phyloP scores from a whole-genome alignment of 2,329 filamentous ascomycete genomes.

The Penicillium vulpinum region DNA sequence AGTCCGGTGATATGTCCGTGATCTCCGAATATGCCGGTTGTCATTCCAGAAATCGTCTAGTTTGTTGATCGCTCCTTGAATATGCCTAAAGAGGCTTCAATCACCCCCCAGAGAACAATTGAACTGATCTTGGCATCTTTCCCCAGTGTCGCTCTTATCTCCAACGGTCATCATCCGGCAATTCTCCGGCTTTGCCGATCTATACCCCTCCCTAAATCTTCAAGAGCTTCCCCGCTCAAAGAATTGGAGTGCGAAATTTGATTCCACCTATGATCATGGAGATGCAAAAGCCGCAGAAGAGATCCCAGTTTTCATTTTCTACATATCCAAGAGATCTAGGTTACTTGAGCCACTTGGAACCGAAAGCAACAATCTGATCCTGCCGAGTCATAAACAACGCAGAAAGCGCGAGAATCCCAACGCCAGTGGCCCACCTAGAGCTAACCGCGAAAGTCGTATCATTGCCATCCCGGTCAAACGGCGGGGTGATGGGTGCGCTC shows the following conservation, averaged over 20 bases:
- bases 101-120: no score
- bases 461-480: slow-evolving; percentile 22
- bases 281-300: background rate
- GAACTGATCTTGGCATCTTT: background rate
- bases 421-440: slow-evolving; percentile 14
- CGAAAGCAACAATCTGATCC: background rate
- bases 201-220: background rate
- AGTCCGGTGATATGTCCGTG: background rate
- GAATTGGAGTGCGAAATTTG: background rate
- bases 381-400: background rate
- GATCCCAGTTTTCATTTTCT: background rate
- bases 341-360: slow-evolving; percentile 6
- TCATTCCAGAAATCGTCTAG: background rate
- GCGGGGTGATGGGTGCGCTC: slow-evolving; percentile 5
- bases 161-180: background rate
- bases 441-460: slow-evolving; percentile 3
- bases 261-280: background rate
- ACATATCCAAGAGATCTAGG: background rate
- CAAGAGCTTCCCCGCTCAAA: background rate
- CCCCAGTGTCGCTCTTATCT: background rate
- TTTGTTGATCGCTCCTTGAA: background rate
- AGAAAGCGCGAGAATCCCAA: slow-evolving; percentile 15
- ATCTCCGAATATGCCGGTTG: slow-evolving; percentile 1
- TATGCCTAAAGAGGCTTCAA: background rate
- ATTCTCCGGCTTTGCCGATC: background rate